phyloP scores from a whole-genome alignment of 768 basidiomycete genomes.

The Leccinum subtestaceum region DNA sequence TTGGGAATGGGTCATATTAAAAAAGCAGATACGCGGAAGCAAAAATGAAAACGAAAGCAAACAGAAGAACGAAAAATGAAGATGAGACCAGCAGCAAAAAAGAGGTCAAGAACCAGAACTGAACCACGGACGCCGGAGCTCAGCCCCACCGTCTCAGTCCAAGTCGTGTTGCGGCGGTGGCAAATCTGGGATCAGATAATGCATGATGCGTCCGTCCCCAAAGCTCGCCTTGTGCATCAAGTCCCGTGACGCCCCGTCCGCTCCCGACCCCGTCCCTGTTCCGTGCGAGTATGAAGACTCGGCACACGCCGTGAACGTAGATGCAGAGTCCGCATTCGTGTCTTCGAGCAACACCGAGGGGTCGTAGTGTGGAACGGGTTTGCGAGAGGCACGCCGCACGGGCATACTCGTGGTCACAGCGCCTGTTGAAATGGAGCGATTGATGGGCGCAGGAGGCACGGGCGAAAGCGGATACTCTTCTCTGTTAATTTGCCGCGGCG shows the following conservation, averaged over 20 bases:
- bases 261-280: conserved; percentile 13
- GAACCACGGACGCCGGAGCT: neutral
- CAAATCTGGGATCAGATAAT: conserved; percentile 62
- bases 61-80: neutral
- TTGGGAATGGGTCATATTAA: neutral
- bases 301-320: conserved; percentile 19
- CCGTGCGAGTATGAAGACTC: conserved; percentile 32
- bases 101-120: neutral
- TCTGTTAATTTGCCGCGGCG: conserved; percentile 11
- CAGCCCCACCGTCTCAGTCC: conserved; percentile 5
- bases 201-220: conserved; percentile 37
- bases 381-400: conserved; percentile 41
- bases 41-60: neutral
- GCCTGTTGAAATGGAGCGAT: conserved; percentile 29
- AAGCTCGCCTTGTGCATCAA: conserved; percentile 44
- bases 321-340: conserved; percentile 20
- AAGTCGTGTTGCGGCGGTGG: conserved; percentile 36
- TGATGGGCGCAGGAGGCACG: conserved; percentile 18
- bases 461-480: conserved; percentile 34
- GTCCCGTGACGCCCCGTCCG: conserved; percentile 13
- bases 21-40: neutral
- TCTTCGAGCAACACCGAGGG: conserved; percentile 28
- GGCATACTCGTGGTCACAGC: conserved; percentile 18
- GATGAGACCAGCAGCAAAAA: neutral
- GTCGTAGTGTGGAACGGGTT: conserved; percentile 57